phyloP scores from a whole-genome alignment of 805 yeast genomes.

The Clavispora phyllophila region DNA sequence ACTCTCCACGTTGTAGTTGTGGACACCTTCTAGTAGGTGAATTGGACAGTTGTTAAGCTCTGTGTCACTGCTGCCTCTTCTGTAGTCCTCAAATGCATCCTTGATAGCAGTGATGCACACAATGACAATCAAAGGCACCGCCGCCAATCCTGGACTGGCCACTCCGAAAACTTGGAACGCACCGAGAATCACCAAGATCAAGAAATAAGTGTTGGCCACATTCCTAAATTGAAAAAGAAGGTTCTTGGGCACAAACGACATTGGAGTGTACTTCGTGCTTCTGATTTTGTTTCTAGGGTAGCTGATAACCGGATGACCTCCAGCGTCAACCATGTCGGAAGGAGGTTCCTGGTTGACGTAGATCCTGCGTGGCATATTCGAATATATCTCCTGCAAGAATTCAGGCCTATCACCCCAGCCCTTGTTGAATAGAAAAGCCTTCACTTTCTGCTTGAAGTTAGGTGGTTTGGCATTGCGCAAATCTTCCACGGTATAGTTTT shows the following conservation, averaged over 20 bases:
- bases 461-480: conserved; percentile 10
- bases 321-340: conserved; percentile 40
- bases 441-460: conserved; percentile 5
- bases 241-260: conserved; percentile 84
- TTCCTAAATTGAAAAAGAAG: conserved; percentile 64
- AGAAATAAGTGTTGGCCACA: conserved; percentile 86
- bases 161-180: conserved; percentile 76
- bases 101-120: conserved; percentile 69
- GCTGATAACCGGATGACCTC: conserved; percentile 50
- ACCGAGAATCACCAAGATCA: conserved; percentile 74
- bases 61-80: conserved; percentile 65
- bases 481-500: conserved; percentile 10
- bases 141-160: conserved; percentile 66
- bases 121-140: conserved; percentile 77
- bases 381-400: conserved; percentile 33
- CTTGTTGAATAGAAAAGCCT: conserved; percentile 15
- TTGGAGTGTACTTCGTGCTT: conserved; percentile 92
- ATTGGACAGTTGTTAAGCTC: conserved; percentile 68
- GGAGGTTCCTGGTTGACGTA: conserved; percentile 51
- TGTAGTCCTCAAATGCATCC: conserved; percentile 77
- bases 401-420: conserved; percentile 26
- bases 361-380: conserved; percentile 37
- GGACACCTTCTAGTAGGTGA: conserved; percentile 48
- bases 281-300: conserved; percentile 89
- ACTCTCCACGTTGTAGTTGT: conserved; percentile 52